A percentile compares a stretch with the other conserved stretches of the same genome.
Conservation (phyloP, 768 basidiomycete genomes). For the Agrocybe pediades region DNA sequence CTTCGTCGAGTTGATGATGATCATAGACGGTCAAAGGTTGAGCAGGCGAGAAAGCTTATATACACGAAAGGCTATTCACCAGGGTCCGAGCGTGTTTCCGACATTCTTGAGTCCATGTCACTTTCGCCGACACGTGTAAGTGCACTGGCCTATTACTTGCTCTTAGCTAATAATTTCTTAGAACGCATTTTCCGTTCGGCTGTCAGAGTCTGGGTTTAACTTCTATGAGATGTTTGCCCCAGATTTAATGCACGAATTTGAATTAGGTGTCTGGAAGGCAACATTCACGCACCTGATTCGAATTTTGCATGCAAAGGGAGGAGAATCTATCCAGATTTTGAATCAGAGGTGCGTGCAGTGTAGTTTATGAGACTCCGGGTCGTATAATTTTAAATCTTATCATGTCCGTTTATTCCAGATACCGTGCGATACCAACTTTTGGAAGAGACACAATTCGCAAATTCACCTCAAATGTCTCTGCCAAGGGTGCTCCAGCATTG, state of each 20-base stretch:
- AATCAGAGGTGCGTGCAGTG: constrained; percentile 15
- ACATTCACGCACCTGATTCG: constrained; percentile 36
- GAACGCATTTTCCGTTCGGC: constrained; percentile 33
- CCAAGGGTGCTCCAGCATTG: too few relatives aligned
- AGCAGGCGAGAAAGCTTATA: constrained; percentile 22
- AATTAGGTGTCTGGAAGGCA: constrained; percentile 40
- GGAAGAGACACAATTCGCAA: constrained; percentile 22
- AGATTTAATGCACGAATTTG: constrained; percentile 42
- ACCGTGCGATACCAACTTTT: constrained; percentile 14
- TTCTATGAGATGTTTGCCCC: constrained; percentile 30
- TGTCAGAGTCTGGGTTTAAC: constrained; percentile 22
- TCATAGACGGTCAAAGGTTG: constrained; percentile 2
- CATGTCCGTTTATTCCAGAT: constrained; percentile 11
- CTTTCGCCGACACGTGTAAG: constrained; percentile 26
- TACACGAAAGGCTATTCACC: constrained; percentile 19
- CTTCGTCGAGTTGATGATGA: constrained; percentile 13
- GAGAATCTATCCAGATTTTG: constrained; percentile 5
- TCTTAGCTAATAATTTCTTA: too few relatives aligned
- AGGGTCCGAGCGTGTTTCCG: constrained; percentile 18
- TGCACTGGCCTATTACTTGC: too few relatives aligned
- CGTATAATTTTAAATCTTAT: neutral
- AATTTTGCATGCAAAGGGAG: constrained; percentile 24
- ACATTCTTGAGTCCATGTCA: constrained; percentile 17
- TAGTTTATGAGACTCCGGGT: too few relatives aligned
- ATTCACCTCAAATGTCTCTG: constrained; percentile 27